These are phyloP conservation scores for Arthromyces matolae DNA, from an alignment of 768 basidiomycete genomes.

Conservation along the genomic window DNA sequence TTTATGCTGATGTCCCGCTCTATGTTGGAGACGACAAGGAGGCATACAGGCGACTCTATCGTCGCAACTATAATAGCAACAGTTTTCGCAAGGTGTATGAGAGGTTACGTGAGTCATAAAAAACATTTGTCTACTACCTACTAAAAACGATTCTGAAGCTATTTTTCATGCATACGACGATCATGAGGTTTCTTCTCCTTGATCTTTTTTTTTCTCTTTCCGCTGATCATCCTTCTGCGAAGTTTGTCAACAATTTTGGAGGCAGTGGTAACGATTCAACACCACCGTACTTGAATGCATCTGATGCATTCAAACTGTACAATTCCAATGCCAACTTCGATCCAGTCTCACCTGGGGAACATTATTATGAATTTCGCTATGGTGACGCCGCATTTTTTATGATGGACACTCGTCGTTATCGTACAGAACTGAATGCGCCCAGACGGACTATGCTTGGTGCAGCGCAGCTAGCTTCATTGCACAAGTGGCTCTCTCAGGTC, in stretches of 20 bases:
- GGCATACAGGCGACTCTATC: constrained; percentile 61
- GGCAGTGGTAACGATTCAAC: constrained; percentile 52
- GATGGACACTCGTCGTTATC: constrained; percentile 41
- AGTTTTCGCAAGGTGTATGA: constrained; percentile 70
- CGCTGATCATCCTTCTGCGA: constrained; percentile 1
- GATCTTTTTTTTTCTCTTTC: neutral
- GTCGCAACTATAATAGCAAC: constrained; percentile 60
- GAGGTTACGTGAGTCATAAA: constrained; percentile 51
- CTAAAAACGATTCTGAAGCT: constrained; percentile 38
- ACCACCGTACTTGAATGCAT: constrained; percentile 55
- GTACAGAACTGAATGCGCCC: constrained; percentile 8
- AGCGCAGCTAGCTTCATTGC: constrained; percentile 54
- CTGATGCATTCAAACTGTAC: constrained; percentile 57
- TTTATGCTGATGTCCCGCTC: constrained; percentile 70
- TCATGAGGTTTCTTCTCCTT: constrained; percentile 47
- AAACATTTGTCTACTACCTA: neutral
- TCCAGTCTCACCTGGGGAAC: constrained; percentile 35
- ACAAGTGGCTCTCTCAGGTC: constrained; percentile 62
- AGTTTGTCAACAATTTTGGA: constrained; percentile 68
- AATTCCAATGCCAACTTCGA: constrained; percentile 64
- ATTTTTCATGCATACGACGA: constrained; percentile 71
- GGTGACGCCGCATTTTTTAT: constrained; percentile 76
- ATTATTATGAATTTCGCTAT: constrained; percentile 60
- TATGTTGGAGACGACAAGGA: constrained; percentile 57
- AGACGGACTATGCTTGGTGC: constrained; percentile 67